These are phyloP conservation scores for Limnanthes douglasii DNA, from an alignment of 345 rosid species.

Conservation along the genomic window DNA sequence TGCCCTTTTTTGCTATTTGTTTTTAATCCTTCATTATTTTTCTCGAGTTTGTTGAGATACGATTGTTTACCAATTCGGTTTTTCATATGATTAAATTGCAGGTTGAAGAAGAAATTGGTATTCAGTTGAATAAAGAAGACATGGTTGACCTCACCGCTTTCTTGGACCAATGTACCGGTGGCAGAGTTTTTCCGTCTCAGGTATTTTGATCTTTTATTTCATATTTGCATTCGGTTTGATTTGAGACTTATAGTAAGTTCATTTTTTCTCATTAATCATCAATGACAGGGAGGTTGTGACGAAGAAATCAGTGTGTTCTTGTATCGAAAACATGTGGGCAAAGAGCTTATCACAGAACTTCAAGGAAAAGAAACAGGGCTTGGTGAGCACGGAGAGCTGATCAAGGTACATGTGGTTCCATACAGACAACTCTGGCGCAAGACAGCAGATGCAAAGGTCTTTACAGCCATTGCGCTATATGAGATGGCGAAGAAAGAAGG, in stretches of 20 bases:
- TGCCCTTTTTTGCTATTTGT: no score
- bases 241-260: not conserved
- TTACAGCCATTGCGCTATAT: constrained; percentile 51
- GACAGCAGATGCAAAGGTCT: constrained; percentile 68
- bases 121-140: constrained; percentile 48
- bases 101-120: constrained; percentile 90
- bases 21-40: no score
- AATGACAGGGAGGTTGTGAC: constrained; percentile 90
- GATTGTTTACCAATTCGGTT: no score
- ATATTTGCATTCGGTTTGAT: not conserved
- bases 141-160: constrained; percentile 84
- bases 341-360: constrained; percentile 37
- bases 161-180: constrained; percentile 56
- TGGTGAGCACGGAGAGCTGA: constrained; percentile 59
- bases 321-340: constrained; percentile 38
- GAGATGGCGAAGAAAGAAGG: constrained; percentile 70
- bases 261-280: no score
- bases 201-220: constrained; percentile 14
- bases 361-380: constrained; percentile 85
- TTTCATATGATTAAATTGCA: no score
- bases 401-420: constrained; percentile 54
- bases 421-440: constrained; percentile 55
- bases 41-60: no score
- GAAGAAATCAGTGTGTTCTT: constrained; percentile 73
- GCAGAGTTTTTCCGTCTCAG: constrained; percentile 62